Evolutionary conservation across 345 rosid genomes (phyloP).

Genomic region (Euphorbia pulcherrima): DNA sequence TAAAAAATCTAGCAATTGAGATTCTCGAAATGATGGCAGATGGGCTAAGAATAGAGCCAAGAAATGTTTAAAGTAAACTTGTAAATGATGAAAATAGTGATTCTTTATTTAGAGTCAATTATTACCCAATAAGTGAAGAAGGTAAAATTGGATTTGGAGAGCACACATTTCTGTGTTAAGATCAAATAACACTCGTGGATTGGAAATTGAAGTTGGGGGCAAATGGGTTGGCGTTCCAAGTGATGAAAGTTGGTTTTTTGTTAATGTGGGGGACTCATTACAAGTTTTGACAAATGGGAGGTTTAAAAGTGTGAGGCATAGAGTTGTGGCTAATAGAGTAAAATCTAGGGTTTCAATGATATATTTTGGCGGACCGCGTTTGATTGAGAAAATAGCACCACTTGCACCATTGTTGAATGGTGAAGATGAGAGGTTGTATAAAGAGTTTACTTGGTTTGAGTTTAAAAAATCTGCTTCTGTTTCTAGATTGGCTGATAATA

Average conservation of each 20-base stretch:
- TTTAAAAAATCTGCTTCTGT: constrained; percentile 69
- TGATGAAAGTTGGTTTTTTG: constrained; percentile 46
- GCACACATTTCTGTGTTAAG: constrained; percentile 53
- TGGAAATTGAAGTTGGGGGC: constrained; percentile 40
- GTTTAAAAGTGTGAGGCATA: constrained; percentile 77
- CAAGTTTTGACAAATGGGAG: constrained; percentile 82
- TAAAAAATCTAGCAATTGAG: constrained; percentile 21
- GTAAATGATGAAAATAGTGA: constrained; percentile 37
- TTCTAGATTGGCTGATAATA: constrained; percentile 65
- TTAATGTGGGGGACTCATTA: constrained; percentile 49
- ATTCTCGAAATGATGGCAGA: constrained; percentile 29
- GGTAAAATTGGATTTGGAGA: constrained; percentile 52
- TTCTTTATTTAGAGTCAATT: constrained; percentile 47
- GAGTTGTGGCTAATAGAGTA: constrained; percentile 57
- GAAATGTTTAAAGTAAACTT: constrained; percentile 27
- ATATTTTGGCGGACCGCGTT: constrained; percentile 76
- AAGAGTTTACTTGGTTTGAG: constrained; percentile 79
- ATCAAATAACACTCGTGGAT: constrained; percentile 55
- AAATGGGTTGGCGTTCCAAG: no score
- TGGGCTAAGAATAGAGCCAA: constrained; percentile 27
- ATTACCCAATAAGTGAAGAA: constrained; percentile 47
- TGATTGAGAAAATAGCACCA: constrained; percentile 53
- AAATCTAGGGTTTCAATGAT: constrained; percentile 79
- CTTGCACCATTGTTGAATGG: constrained; percentile 46
- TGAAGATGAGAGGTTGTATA: constrained; percentile 56